Conservation (phyloP, 192 early-diverging fungal species). For the Geranomyces michiganensis region DNA sequence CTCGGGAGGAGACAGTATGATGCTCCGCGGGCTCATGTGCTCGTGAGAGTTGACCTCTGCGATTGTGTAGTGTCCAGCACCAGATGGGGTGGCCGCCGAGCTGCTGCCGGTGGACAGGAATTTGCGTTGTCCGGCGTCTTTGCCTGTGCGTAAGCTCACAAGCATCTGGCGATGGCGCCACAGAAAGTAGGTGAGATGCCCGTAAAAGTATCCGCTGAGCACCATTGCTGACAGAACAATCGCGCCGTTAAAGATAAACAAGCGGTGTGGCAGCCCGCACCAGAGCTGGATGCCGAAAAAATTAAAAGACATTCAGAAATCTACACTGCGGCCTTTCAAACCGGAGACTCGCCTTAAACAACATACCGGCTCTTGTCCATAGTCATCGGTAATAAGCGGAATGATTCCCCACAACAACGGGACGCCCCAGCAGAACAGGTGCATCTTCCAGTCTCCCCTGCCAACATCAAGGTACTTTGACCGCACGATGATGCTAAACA, state of each 20-base stretch:
- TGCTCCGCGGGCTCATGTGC: neutral
- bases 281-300: neutral
- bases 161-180: conserved; percentile 8
- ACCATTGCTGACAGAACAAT: conserved; percentile 3
- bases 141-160: neutral
- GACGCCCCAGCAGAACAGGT: conserved; percentile 7
- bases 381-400: conserved; percentile 19
- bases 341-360: too few species aligned
- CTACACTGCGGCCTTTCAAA: too few species aligned
- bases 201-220: conserved; percentile 5
- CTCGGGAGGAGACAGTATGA: too few species aligned
- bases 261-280: conserved; percentile 23
- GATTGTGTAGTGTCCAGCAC: too few species aligned
- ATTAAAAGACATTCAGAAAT: too few species aligned
- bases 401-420: conserved; percentile 18
- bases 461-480: neutral
- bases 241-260: conserved; percentile 24
- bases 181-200: conserved; percentile 13
- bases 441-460: conserved; percentile 5
- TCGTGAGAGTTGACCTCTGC: neutral
- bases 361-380: conserved; percentile 20
- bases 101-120: too few species aligned
- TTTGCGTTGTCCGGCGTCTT: too few species aligned
- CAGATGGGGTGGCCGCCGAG: too few species aligned
- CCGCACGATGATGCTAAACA: conserved; percentile 7